These are phyloP conservation scores for Sugiyamaella valdiviana DNA, from an alignment of 805 yeast species.

Conservation along the genomic window DNA sequence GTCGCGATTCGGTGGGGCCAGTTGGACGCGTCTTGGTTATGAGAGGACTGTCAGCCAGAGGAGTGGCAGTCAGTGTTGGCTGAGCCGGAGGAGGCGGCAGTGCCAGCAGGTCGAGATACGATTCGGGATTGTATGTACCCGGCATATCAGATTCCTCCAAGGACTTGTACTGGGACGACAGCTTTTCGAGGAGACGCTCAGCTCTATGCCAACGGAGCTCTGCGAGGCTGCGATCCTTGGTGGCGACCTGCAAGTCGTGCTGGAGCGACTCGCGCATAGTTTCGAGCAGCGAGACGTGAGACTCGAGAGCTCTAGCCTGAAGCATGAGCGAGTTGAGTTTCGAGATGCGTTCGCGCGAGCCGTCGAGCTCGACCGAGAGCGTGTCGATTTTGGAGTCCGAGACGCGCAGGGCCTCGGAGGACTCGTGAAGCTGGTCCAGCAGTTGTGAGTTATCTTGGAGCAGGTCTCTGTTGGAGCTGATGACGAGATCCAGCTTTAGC, in stretches of 20 bases:
- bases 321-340: constrained; percentile 12
- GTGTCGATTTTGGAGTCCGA: constrained; percentile 14
- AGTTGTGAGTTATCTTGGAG: constrained; percentile 13
- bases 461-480: constrained; percentile 7
- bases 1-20: too few relatives aligned
- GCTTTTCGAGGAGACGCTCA: constrained; percentile 14
- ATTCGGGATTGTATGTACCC: too few relatives aligned
- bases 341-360: constrained; percentile 10
- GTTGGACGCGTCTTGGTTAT: neutral
- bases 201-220: constrained; percentile 16
- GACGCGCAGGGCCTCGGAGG: constrained; percentile 9
- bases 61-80: neutral
- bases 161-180: constrained; percentile 14
- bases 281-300: constrained; percentile 15
- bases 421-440: constrained; percentile 9
- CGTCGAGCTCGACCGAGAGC: constrained; percentile 11
- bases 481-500: constrained; percentile 8
- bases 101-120: too few relatives aligned
- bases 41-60: neutral
- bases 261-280: constrained; percentile 13
- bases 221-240: constrained; percentile 12
- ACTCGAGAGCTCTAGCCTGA: constrained; percentile 15
- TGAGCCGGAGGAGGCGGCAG: neutral
- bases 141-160: too few relatives aligned
- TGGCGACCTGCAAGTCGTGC: constrained; percentile 12